Conservation (phyloP, 169 alveolate genomes). For the Plasmodium gaboni region DNA sequence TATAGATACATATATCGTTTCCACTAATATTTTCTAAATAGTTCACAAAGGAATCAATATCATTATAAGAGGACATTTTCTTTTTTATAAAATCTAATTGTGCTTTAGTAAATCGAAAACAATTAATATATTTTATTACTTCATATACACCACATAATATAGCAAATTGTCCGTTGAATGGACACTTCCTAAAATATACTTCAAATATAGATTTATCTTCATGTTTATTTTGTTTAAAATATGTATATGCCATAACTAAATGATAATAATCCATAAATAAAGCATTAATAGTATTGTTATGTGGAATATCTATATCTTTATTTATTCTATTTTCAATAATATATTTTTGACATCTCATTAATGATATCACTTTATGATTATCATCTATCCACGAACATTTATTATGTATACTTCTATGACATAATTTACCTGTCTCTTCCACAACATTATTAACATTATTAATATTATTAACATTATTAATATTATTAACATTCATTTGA, state of each 20-base stretch:
- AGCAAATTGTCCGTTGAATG: conserved; percentile 91
- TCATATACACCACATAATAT: conserved; percentile 90
- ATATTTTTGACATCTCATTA: conserved; percentile 21
- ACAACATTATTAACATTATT: no score
- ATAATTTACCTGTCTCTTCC: no score
- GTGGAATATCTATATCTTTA: conserved; percentile 55
- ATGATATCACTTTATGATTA: conserved; percentile 46
- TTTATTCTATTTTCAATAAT: conserved; percentile 58
- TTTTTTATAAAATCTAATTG: conserved; percentile 85
- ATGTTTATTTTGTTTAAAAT: conserved; percentile 80
- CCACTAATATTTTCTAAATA: conserved; percentile 37
- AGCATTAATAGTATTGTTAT: conserved; percentile 50
- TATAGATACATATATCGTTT: conserved; percentile 7
- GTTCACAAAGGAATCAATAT: conserved; percentile 33
- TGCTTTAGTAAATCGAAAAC: conserved; percentile 85
- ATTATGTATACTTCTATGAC: neutral
- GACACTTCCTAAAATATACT: conserved; percentile 90
- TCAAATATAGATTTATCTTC: conserved; percentile 89
- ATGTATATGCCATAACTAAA: conserved; percentile 68
- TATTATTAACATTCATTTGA: no score
- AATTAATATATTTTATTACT: conserved; percentile 81
- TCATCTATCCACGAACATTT: conserved; percentile 7
- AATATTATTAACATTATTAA: no score
- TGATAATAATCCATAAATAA: conserved; percentile 72
- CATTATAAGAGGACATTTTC: conserved; percentile 52